Base-by-base conservation (phyloP, 2,329 filamentous ascomycete species). In the Ampelomyces quisqualis region DNA sequence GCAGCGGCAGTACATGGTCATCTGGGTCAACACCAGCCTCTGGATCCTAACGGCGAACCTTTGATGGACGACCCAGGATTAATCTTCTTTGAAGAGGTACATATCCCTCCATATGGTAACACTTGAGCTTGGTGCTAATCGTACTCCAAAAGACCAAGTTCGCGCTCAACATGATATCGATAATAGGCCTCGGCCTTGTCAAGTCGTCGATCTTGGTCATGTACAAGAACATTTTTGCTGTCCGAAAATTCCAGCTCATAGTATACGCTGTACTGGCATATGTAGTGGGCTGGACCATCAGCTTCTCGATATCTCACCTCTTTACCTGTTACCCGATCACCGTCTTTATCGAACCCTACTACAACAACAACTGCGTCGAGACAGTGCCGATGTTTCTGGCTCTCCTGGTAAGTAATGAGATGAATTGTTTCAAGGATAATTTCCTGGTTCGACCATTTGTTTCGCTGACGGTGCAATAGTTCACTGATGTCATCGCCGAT, bases 161-260 rank as follows among this genome's bases (percentile, higher is more conserved):
- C 27, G 48, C 51, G 4, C 22, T 57, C 6, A 59, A 64, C 43
- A 49, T 58, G 26, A 46, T 63, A 34, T 58, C 55, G 11, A 51
- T 63, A 19, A 33, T 58, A 3, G 53, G 54, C 5, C 49, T 62
- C 5, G 55, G 57, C n/a, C 49, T 58, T 14, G 47, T 56, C 47
- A 65, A 65, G 28, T 45, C 55, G 9, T 64, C 60, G 15, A 60
- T 65, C 24, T 44, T 65, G 8, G 37, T 64, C 17, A 50, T 62
- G 22, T 63, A 63, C 44, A 58, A 55, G 28, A 56, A 56, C 28
- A 60, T 65, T 19, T 60, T 65, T 37, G 41, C 48, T 6, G 45
- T 54, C 7, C 49, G 30, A 24, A 57, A 48, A 15, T 56, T 55
- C 30, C 49, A 48, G 9, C 45, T 58, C 7, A 40, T 41, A 5